These are phyloP conservation scores for Nitzschia palea DNA, from an alignment of 108 stramenopile species.

Conservation along the genomic window DNA sequence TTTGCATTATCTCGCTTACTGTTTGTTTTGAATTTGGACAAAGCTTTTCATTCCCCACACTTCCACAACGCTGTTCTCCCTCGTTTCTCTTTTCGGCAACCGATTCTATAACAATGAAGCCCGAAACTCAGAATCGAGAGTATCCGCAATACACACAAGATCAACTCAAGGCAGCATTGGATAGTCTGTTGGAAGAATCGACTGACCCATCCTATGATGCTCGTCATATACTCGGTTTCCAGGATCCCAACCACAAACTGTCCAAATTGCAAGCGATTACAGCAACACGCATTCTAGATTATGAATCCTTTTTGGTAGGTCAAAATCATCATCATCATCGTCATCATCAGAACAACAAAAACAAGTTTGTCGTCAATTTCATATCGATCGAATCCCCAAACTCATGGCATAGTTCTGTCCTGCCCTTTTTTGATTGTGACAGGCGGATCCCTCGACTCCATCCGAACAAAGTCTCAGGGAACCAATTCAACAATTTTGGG, in stretches of 20 bases:
- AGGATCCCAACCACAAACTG: constrained; percentile 57
- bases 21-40: no score
- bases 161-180: constrained; percentile 54
- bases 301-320: constrained; percentile 36
- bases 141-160: constrained; percentile 47
- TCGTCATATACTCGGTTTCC: constrained; percentile 62
- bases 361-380: background rate
- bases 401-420: background rate
- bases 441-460: constrained; percentile 24
- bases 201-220: constrained; percentile 42
- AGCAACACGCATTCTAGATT: constrained; percentile 74
- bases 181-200: constrained; percentile 44
- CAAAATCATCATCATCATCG: no score
- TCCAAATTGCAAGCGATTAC: constrained; percentile 85
- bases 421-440: background rate
- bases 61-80: background rate
- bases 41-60: background rate
- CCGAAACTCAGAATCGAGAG: background rate
- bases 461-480: constrained; percentile 34
- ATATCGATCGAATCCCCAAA: background rate
- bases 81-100: background rate
- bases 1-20: background rate
- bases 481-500: constrained; percentile 49
- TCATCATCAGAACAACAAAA: background rate
- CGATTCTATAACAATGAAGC: background rate